Evolutionary conservation across 176 grass and related monocot species (phyloP), one percentile per base, ranked within the genome.

Genomic region (Dendrocalamus sinicus): DNA sequence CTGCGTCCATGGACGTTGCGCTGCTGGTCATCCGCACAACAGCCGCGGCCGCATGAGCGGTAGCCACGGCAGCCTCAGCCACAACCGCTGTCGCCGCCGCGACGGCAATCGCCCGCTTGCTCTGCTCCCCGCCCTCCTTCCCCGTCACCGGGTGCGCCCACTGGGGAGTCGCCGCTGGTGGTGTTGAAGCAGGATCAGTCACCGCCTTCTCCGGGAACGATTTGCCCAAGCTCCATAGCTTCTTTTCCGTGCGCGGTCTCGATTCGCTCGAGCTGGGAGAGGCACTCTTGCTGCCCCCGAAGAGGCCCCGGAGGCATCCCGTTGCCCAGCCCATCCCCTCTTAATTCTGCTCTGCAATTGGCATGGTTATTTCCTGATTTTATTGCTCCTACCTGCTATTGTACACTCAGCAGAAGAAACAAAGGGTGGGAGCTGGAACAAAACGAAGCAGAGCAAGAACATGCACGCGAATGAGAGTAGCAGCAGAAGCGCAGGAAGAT

Each of bases 41-140:
- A 4, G 93, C 91, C 0, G 91, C 91, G 0, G 92, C 95, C 1
- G 92, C 92, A 80, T 93, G 92, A 6, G 92, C 92, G 3, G 95
- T 91, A 0, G 95, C 95, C 2, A 95, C 93, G 2, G 93, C 95
- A 1, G 93, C 95, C 75, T 95, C 95, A 0, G 95, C 95, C 41
- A 93, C 91, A 2, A 89, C 87, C 22, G 95, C 91, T 7, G 95
- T 95, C 4, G 93, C 95, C 63, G 91, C 91, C 10, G 93, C 96
- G 19, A 95, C 91, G 2, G 95, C 95, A 26, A 98, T 98, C 17
- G 93, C 93, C 22, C 87, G 91, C 83, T 98, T 98, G 89, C 88
- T 95, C 88, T 93, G 89, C 83, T 95, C 89, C 63, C 92, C 80
- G 59, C 79, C 85, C 23, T 70, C 80, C 14, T 67, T 87, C 17